Conservation (phyloP, 345 rosid species). For the Citrus mangshanensis region DNA sequence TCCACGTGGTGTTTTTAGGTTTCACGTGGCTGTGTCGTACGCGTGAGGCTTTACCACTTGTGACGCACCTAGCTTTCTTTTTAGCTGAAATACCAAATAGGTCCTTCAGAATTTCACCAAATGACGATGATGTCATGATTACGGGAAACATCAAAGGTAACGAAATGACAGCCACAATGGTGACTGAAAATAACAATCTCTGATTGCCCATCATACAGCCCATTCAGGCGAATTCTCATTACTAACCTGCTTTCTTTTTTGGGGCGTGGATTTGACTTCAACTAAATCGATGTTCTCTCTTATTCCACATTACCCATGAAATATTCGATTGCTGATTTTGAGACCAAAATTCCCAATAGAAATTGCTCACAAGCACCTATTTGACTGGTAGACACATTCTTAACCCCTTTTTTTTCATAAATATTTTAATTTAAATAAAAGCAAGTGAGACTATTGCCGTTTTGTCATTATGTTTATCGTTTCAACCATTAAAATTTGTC, state of each 20-base stretch:
- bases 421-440: too few relatives aligned
- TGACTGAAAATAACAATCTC: background rate
- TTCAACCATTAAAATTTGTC: too few relatives aligned
- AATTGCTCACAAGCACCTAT: too few relatives aligned
- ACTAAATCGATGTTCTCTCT: background rate
- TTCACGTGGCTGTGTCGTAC: constrained; percentile 6
- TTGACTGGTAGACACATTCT: too few relatives aligned
- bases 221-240: background rate
- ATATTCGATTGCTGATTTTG: too few relatives aligned
- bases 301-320: too few relatives aligned
- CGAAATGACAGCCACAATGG: background rate
- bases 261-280: constrained; percentile 11
- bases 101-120: background rate
- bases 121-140: background rate
- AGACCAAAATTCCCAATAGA: too few relatives aligned
- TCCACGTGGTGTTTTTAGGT: background rate
- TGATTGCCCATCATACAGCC: background rate
- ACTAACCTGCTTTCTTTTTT: background rate
- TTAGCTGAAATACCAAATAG: background rate
- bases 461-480: too few relatives aligned
- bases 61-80: background rate
- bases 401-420: too few relatives aligned
- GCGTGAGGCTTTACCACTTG: background rate
- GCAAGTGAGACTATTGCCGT: too few relatives aligned
- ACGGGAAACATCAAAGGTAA: background rate